Evolutionary conservation across 352 stramenopile species (phyloP).

Genomic region (Globisporangium canariense): DNA sequence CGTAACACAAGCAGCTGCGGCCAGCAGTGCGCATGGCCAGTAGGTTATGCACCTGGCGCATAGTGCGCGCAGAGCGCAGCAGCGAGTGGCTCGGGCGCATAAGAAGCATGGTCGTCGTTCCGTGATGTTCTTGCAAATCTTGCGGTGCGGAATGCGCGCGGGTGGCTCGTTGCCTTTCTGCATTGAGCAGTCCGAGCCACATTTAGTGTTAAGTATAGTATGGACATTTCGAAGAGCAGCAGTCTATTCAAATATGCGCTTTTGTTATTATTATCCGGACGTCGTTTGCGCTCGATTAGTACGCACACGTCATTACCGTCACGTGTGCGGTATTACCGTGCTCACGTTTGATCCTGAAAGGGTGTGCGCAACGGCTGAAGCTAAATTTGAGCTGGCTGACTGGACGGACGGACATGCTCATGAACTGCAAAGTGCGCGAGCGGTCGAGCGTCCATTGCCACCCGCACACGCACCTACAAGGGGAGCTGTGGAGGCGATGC

Average conservation of each 20-base stretch:
- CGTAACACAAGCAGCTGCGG: no score
- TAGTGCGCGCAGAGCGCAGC: constrained; percentile 7
- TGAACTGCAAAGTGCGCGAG: not conserved
- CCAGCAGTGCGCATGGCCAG: no score
- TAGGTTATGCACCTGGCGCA: constrained; percentile 4
- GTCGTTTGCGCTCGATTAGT: no score
- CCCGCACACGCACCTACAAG: not conserved
- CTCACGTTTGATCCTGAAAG: no score
- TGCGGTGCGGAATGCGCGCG: not conserved
- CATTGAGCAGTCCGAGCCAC: no score
- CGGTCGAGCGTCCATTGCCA: not conserved
- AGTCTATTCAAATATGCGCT: no score
- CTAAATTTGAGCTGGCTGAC: no score
- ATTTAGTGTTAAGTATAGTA: not conserved
- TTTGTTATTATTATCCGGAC: no score
- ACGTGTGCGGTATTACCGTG: no score
- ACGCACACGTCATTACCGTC: no score
- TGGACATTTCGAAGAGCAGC: not conserved
- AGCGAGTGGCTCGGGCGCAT: constrained; percentile 8
- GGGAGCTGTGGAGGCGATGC: not conserved
- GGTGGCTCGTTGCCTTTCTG: not conserved
- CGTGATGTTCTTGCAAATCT: not conserved
- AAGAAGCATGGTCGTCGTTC: constrained; percentile 9
- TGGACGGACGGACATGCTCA: not conserved
- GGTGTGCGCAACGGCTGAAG: no score